Evolutionary conservation across 352 stramenopile species (phyloP).

Genomic region (Pythium myriotylum): DNA sequence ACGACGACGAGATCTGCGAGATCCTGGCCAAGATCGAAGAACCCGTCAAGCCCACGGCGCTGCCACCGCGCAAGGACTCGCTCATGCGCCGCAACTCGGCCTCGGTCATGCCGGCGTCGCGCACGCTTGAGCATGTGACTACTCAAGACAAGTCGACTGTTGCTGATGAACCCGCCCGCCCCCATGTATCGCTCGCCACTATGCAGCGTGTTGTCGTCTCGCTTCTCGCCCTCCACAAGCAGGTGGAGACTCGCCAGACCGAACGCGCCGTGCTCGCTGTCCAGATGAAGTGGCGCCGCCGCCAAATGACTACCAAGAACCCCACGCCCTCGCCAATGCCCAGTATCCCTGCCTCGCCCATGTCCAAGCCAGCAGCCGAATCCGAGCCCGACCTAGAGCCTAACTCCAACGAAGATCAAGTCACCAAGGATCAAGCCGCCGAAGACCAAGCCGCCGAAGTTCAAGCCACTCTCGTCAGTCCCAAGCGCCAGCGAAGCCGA

Average conservation of each 20-base stretch:
- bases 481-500: slow-evolving; percentile 12
- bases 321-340: not conserved
- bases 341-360: not conserved
- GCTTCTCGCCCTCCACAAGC: slow-evolving; percentile 19
- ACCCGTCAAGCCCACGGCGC: slow-evolving; percentile 2
- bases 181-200: slow-evolving; percentile 2
- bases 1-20: slow-evolving; percentile 28
- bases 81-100: slow-evolving; percentile 23
- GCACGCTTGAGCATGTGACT: not conserved
- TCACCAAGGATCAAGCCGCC: too few relatives aligned
- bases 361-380: not conserved
- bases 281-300: slow-evolving; percentile 25
- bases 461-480: not conserved
- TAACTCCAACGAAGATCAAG: slow-evolving; percentile 4
- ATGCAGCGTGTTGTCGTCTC: slow-evolving; percentile 14
- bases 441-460: not conserved
- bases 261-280: slow-evolving; percentile 19
- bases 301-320: not conserved
- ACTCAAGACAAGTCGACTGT: not conserved
- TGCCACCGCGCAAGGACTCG: slow-evolving; percentile 11
- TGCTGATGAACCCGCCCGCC: not conserved
- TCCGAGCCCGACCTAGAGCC: slow-evolving; percentile 13
- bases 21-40: slow-evolving; percentile 22
- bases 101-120: slow-evolving; percentile 21
- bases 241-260: slow-evolving; percentile 8